phyloP scores from a whole-genome alignment of 495 filamentous ascomycete species.

The Cercophora sp. region DNA sequence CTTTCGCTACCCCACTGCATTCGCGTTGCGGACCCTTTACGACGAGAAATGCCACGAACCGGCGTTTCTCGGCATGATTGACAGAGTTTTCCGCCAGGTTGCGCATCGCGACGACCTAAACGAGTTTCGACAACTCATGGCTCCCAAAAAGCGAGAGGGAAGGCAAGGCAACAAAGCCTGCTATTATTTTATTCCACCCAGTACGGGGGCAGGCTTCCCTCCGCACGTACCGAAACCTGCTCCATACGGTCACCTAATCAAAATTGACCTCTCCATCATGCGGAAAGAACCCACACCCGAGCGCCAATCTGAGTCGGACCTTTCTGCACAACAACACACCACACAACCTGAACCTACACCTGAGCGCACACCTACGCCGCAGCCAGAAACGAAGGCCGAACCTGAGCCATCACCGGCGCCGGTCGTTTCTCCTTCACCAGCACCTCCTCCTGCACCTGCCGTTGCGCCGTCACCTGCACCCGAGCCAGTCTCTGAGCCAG shows the following conservation, averaged over 20 bases:
- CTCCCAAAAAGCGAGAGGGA: constrained; percentile 46
- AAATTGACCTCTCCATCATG: constrained; percentile 30
- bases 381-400: constrained; percentile 8
- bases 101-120: constrained; percentile 40
- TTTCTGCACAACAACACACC: not conserved
- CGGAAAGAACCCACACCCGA: constrained; percentile 28
- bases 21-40: constrained; percentile 50
- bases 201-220: constrained; percentile 25
- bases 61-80: constrained; percentile 43
- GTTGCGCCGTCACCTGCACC: not conserved
- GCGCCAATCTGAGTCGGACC: constrained; percentile 4
- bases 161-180: constrained; percentile 44
- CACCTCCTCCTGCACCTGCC: not conserved
- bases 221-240: constrained; percentile 38
- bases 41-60: constrained; percentile 42
- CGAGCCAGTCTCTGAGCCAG: constrained; percentile 6
- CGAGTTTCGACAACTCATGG: constrained; percentile 40
- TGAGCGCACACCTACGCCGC: no score
- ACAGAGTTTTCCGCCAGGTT: constrained; percentile 43
- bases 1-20: constrained; percentile 51
- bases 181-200: constrained; percentile 43
- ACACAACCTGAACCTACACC: no score
- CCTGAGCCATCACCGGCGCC: constrained; percentile 11
- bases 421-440: constrained; percentile 1
- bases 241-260: constrained; percentile 39